A percentile compares a stretch with the other conserved stretches of the same genome.
phyloP scores from a whole-genome alignment of 2,329 filamentous ascomycete species.

The Epichloe scottii region DNA sequence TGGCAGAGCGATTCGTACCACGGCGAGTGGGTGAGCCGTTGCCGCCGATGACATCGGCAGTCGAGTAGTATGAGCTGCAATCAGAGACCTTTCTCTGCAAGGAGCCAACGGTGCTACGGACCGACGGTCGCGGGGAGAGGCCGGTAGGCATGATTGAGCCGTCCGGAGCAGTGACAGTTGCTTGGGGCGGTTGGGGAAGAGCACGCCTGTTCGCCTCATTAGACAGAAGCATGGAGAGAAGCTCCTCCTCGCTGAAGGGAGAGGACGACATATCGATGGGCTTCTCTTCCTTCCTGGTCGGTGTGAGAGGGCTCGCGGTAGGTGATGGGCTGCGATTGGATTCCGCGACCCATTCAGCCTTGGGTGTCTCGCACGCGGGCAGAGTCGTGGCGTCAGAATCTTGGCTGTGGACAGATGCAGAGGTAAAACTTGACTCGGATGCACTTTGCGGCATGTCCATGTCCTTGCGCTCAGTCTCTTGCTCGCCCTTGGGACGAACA shows the following conservation, averaged over 20 bases:
- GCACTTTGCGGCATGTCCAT: slow-evolving; percentile 3
- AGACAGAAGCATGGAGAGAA: slow-evolving; percentile 19
- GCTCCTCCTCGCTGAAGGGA: slow-evolving; percentile 21
- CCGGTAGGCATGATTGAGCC: slow-evolving; percentile 15
- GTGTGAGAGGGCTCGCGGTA: slow-evolving; percentile 6
- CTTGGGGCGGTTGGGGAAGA: slow-evolving; percentile 20
- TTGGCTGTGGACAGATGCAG: slow-evolving; percentile 14
- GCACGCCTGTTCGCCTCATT: slow-evolving; percentile 11
- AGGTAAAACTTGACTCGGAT: slow-evolving; percentile 14
- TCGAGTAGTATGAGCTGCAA: slow-evolving; percentile 16
- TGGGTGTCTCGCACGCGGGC: slow-evolving; percentile 8
- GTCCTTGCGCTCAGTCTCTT: background rate
- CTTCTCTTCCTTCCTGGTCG: background rate
- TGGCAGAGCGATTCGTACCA: slow-evolving; percentile 8
- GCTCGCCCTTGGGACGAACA: slow-evolving; percentile 9
- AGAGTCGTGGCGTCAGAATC: slow-evolving; percentile 10
- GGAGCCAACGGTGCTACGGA: slow-evolving; percentile 9
- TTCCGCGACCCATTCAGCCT: slow-evolving; percentile 3
- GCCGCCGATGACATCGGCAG: slow-evolving; percentile 5
- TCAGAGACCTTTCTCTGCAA: slow-evolving; percentile 13
- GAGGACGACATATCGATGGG: slow-evolving; percentile 15
- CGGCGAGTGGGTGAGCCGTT: slow-evolving; percentile 14
- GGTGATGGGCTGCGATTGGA: slow-evolving; percentile 4
- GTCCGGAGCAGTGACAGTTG: slow-evolving; percentile 16
- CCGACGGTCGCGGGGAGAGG: slow-evolving; percentile 15